A percentile compares a stretch with the other conserved stretches of the same genome.
phyloP scores from a whole-genome alignment of 805 yeast genomes.

The Saturnispora ahearnii region DNA sequence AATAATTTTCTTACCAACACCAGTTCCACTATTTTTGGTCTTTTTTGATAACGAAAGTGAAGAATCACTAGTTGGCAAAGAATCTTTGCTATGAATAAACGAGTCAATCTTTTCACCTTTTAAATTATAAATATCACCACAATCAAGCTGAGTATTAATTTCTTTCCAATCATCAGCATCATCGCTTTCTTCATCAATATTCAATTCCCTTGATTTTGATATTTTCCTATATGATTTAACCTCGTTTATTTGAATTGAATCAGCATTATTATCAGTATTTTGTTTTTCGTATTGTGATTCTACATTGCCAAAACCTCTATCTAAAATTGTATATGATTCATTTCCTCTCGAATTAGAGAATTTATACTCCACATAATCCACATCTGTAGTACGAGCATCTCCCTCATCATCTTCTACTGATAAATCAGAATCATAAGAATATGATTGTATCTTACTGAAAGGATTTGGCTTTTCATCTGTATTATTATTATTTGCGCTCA shows the following conservation, averaged over 20 bases:
- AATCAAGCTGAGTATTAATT: constrained; percentile 73
- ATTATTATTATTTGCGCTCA: not conserved
- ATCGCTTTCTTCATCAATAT: constrained; percentile 15
- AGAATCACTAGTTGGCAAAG: constrained; percentile 9
- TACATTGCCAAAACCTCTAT: constrained; percentile 13
- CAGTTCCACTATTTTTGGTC: constrained; percentile 9
- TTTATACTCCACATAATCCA: constrained; percentile 24
- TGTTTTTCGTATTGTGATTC: constrained; percentile 3
- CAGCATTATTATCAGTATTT: not conserved
- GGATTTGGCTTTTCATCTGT: not conserved
- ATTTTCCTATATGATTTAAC: not conserved
- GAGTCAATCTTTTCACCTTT: constrained; percentile 55
- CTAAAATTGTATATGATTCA: constrained; percentile 17
- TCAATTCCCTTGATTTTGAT: constrained; percentile 5
- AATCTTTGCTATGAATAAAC: constrained; percentile 24
- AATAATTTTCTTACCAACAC: constrained; percentile 9
- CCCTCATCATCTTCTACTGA: not conserved
- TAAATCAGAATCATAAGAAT: not conserved
- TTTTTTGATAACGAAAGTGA: not conserved
- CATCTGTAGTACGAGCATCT: constrained; percentile 8
- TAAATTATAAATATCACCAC: constrained; percentile 66
- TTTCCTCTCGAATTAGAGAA: constrained; percentile 3
- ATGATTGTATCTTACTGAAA: not conserved
- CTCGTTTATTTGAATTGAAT: not conserved
- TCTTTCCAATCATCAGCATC: constrained; percentile 69